Base-by-base conservation (phyloP, 257 asterid species). In the Solanum boliviense region DNA sequence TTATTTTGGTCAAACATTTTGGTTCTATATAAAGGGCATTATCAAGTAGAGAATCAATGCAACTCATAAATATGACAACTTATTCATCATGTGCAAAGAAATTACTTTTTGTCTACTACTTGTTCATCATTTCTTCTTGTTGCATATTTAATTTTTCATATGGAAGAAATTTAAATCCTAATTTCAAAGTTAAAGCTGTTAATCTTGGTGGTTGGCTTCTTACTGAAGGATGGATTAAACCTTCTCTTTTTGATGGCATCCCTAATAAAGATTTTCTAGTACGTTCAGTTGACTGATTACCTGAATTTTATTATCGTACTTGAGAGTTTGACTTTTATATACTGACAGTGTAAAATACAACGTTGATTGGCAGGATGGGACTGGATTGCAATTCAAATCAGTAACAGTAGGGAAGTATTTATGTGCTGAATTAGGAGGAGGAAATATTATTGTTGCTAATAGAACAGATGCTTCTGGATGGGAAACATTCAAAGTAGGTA, bases 351-450 rank as follows among this genome's bases (percentile, higher is more conserved):
- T 13, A 41, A 41, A 38, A 41, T 25, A 41, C 2, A 3, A 3
- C 38, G 2, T 25, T 25, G 1, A 38, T 71, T 4, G 38, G 0
- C 46, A 94, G 98, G 98, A 96, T 89, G 98, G 98, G 58, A 96
- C 95, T 8, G 90, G 89, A 25, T 5, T 95, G 56, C 98, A 91
- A 89, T 76, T 96, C 10, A 93, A 89, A 90, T 96, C 98, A 23
- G 95, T 93, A 5, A 91, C 91, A 1, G 91, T 91, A 0, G 94
- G 95, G 6, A 96, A 93, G 70, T 94, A 88, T 84, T 88, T 96
- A 5, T 86, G 95, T 13, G 98, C 98, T 4, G 97, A 96, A 84
- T 70, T 27, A 9, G 99, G 98, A 32, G 99, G 99, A 87, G 99
- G 99, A 68, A 71, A 88, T 3, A 91, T 89, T 31, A 44, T 95